Conservation (phyloP, 257 asterid species). For the Nicotiana tomentosiformis region DNA sequence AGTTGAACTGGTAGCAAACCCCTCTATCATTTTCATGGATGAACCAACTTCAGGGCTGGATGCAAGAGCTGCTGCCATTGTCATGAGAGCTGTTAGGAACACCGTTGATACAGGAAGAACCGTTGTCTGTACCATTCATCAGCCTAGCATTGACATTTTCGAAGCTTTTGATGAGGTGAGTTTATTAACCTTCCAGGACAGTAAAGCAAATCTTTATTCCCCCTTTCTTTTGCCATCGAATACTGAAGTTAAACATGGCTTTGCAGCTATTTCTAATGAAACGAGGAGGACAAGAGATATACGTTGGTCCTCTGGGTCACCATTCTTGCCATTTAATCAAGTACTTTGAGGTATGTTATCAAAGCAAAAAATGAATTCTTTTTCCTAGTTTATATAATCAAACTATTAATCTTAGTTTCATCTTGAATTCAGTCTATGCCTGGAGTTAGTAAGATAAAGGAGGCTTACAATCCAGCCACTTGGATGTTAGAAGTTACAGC, state of each 20-base stretch:
- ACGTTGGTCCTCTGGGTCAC: conserved; percentile 60
- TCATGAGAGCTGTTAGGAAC: conserved; percentile 64
- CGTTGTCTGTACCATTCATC: conserved; percentile 70
- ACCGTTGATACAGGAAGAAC: conserved; percentile 64
- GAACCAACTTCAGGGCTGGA: conserved; percentile 69
- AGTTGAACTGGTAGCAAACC: conserved; percentile 62
- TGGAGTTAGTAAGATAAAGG: conserved; percentile 46
- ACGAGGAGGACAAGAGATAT: conserved; percentile 69
- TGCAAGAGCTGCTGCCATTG: conserved; percentile 73
- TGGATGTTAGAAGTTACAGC: conserved; percentile 66
- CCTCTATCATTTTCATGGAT: conserved; percentile 70
- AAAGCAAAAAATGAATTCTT: neutral
- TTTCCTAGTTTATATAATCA: neutral
- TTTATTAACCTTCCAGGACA: neutral
- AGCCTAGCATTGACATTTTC: conserved; percentile 67
- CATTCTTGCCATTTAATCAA: conserved; percentile 38
- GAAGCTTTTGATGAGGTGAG: conserved; percentile 62
- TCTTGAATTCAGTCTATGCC: conserved; percentile 24
- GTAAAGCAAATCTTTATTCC: neutral
- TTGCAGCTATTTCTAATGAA: conserved; percentile 46
- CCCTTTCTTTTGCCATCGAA: neutral
- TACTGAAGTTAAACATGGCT: neutral
- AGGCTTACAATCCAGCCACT: conserved; percentile 58
- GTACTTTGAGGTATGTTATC: conserved; percentile 43
- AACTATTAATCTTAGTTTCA: neutral